phyloP scores from a whole-genome alignment of 2,329 filamentous ascomycete genomes.

The Fusarium cicatricum region DNA sequence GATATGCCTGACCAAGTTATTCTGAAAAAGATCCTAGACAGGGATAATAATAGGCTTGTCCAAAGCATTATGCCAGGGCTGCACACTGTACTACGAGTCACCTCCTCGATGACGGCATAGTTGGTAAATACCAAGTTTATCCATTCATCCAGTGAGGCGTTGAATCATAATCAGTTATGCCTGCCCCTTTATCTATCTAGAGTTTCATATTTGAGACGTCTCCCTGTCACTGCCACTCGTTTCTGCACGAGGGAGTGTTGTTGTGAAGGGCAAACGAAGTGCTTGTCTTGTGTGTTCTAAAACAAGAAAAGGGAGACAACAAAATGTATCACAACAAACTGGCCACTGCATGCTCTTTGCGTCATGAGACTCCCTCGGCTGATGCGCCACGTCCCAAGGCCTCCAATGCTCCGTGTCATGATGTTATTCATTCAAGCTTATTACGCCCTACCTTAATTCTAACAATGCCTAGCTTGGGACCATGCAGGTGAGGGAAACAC shows the following conservation, averaged over 20 bases:
- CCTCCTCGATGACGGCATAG: not conserved
- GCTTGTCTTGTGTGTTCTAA: not conserved
- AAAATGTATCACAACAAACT: too few relatives aligned
- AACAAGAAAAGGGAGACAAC: not conserved
- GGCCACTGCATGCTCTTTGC: not conserved
- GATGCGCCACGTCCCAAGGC: not conserved
- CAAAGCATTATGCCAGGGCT: not conserved
- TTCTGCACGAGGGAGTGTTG: not conserved
- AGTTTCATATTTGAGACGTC: not conserved
- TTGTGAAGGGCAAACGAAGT: not conserved
- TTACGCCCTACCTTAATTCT: not conserved
- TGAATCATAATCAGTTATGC: not conserved
- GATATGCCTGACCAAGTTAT: slow-evolving; percentile 1
- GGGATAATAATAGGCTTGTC: not conserved
- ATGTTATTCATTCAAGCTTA: not conserved
- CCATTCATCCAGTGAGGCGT: not conserved
- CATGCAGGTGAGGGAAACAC: too few relatives aligned
- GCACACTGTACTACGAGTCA: not conserved
- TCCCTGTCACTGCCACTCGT: not conserved
- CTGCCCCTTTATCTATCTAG: not conserved
- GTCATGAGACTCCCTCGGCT: not conserved
- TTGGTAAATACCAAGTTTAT: not conserved
- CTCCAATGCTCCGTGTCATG: too few relatives aligned
- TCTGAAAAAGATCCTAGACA: not conserved
- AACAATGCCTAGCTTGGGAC: not conserved